Percentiles rank a stretch among this genome's conserved stretches.
Evolutionary conservation across 495 filamentous ascomycete genomes (phyloP).

Genomic region (Articulospora tetracladia): DNA sequence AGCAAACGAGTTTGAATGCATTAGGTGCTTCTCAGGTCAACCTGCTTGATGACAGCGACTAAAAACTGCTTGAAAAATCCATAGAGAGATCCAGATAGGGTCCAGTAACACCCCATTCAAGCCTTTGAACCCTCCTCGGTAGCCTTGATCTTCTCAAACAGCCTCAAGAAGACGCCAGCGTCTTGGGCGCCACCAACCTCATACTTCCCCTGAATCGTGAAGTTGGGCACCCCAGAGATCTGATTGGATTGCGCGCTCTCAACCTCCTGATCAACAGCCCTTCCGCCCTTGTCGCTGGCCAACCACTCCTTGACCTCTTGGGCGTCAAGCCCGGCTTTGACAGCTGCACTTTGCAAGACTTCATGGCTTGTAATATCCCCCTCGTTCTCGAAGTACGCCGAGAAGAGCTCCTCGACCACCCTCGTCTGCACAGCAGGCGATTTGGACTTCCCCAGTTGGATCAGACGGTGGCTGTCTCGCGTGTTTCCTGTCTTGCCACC

Average conservation of each 20-base stretch:
- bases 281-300: conserved; percentile 56
- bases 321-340: conserved; percentile 59
- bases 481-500: conserved; percentile 76
- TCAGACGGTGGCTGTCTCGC: conserved; percentile 68
- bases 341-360: conserved; percentile 56
- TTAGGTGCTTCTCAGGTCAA: too few species aligned
- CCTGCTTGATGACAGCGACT: too few species aligned
- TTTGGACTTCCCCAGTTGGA: conserved; percentile 64
- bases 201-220: conserved; percentile 61
- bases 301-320: conserved; percentile 59
- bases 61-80: too few species aligned
- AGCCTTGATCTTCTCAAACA: conserved; percentile 38
- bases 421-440: conserved; percentile 51
- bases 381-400: conserved; percentile 71
- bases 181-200: conserved; percentile 65
- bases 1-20: not conserved
- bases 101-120: not conserved
- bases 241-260: conserved; percentile 48
- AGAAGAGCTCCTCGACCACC: conserved; percentile 67
- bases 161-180: conserved; percentile 30
- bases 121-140: conserved; percentile 15
- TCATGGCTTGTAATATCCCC: conserved; percentile 67
- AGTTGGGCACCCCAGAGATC: conserved; percentile 72
- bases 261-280: conserved; percentile 69
- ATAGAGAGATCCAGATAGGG: too few species aligned